Conservation (phyloP, 192 early-diverging fungal genomes). For the Piromyces sp. region DNA sequence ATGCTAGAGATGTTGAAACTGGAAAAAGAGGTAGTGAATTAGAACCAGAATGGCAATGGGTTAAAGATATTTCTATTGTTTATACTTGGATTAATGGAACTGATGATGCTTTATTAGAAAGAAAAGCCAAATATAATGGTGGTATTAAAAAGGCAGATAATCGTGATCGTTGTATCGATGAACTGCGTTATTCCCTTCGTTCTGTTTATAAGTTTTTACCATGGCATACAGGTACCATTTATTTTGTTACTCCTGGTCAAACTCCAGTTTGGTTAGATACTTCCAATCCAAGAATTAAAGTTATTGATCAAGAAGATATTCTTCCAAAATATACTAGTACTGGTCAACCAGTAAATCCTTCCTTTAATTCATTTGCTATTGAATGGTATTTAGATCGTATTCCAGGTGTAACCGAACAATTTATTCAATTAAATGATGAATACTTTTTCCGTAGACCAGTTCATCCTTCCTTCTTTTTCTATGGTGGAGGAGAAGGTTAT, state of each 20-base stretch:
- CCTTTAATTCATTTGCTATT: neutral
- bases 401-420: neutral
- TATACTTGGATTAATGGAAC: neutral
- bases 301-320: neutral
- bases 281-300: neutral
- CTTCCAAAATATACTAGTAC: neutral
- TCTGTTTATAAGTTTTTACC: neutral
- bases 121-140: neutral
- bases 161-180: neutral
- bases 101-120: neutral
- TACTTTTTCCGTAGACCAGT: neutral
- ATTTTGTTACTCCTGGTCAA: neutral
- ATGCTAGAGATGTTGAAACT: neutral
- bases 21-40: neutral
- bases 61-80: neutral
- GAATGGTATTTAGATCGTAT: neutral
- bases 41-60: neutral
- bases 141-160: neutral
- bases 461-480: neutral
- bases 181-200: neutral
- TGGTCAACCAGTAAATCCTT: neutral
- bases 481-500: neutral
- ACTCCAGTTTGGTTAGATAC: neutral
- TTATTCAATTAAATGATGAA: neutral
- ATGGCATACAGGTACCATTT: neutral